Conservation (phyloP, 129 eudicot species). For the Pulicaria dysenterica region DNA sequence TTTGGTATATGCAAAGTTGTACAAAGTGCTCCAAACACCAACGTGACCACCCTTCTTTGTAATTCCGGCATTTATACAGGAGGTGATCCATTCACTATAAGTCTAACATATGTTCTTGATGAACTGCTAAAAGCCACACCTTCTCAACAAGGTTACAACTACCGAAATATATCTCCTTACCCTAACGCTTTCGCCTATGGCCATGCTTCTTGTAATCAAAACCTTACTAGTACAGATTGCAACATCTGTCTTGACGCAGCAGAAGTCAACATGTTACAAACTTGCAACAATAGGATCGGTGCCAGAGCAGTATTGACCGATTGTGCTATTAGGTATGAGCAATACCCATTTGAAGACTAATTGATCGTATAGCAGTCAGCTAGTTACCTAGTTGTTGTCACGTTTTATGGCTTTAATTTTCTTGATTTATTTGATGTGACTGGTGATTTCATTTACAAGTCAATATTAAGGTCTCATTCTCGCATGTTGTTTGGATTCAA, state of each 20-base stretch:
- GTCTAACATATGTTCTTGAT: constrained; percentile 59
- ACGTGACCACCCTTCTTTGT: constrained; percentile 42
- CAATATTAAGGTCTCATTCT: constrained; percentile 11
- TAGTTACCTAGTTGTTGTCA: constrained; percentile 16
- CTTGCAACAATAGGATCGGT: constrained; percentile 51
- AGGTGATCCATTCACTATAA: constrained; percentile 59
- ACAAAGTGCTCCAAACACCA: constrained; percentile 51
- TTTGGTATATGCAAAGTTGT: constrained; percentile 31
- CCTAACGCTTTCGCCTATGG: constrained; percentile 81
- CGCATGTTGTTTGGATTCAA: constrained; percentile 5
- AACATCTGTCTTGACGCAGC: constrained; percentile 59
- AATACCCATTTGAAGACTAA: constrained; percentile 61
- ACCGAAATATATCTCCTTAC: constrained; percentile 67
- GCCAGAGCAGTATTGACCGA: constrained; percentile 54
- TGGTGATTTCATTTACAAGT: constrained; percentile 4
- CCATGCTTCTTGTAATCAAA: constrained; percentile 54
- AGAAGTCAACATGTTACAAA: constrained; percentile 41
- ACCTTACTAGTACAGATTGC: constrained; percentile 53
- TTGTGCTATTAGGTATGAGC: constrained; percentile 71
- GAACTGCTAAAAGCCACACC: constrained; percentile 59
- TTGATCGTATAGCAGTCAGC: not conserved
- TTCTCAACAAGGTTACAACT: constrained; percentile 42
- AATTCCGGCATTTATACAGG: constrained; percentile 47
- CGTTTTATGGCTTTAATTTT: not conserved
- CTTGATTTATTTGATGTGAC: not conserved